Conservation (phyloP, 805 yeast species). For the Saturnispora besseyi region DNA sequence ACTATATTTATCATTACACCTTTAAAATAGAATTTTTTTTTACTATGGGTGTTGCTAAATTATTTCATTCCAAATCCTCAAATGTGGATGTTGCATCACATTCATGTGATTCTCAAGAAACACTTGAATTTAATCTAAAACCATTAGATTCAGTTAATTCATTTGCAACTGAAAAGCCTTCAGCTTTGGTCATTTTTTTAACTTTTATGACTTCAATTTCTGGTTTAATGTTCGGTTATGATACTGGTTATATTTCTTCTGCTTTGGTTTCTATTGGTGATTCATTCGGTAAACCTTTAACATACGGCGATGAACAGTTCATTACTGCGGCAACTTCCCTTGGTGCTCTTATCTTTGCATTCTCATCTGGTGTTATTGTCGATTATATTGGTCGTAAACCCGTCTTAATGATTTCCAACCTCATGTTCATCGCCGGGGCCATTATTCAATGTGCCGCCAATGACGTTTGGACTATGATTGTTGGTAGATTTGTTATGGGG, state of each 20-base stretch:
- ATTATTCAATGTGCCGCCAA: constrained; percentile 74
- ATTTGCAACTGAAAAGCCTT: constrained; percentile 43
- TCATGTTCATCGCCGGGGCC: constrained; percentile 78
- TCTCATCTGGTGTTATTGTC: constrained; percentile 73
- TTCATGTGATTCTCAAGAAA: constrained; percentile 5
- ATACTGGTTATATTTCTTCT: constrained; percentile 92
- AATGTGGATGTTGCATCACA: background rate
- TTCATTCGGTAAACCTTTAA: constrained; percentile 54
- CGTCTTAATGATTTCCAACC: constrained; percentile 72
- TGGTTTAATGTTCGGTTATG: constrained; percentile 96
- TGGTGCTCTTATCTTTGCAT: constrained; percentile 79
- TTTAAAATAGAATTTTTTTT: background rate
- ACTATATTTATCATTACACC: too few relatives aligned
- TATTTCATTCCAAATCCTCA: background rate
- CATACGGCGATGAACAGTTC: constrained; percentile 76
- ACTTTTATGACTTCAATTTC: constrained; percentile 80
- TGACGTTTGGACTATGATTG: constrained; percentile 83
- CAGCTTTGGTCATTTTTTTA: constrained; percentile 55
- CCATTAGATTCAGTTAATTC: constrained; percentile 14
- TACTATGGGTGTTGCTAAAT: background rate
- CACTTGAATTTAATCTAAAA: constrained; percentile 3
- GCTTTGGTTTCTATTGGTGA: constrained; percentile 81
- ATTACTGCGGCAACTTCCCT: constrained; percentile 92
- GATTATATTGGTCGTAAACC: constrained; percentile 81
- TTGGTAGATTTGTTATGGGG: constrained; percentile 88